A percentile compares a stretch with the other conserved stretches of the same genome.
Evolutionary conservation across 768 basidiomycete species (phyloP).

Genomic region (Leccinum aurantiacum): DNA sequence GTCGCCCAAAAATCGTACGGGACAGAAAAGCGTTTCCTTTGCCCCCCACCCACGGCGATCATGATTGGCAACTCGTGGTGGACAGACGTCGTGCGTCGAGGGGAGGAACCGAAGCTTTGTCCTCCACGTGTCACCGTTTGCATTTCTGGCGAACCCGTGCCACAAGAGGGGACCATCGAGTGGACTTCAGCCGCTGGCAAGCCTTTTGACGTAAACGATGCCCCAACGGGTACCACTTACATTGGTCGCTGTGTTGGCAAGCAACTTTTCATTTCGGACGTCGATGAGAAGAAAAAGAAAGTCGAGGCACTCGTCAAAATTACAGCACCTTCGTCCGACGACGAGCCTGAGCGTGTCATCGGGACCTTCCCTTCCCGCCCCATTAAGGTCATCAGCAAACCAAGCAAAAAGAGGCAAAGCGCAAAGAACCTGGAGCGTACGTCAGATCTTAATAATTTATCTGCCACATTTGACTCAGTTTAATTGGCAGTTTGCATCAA

Average conservation of each 20-base stretch:
- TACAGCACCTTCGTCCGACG: slow-evolving; percentile 74
- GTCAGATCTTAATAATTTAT: slow-evolving; percentile 34
- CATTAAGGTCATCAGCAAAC: slow-evolving; percentile 99
- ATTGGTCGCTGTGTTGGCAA: slow-evolving; percentile 93
- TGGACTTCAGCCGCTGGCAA: slow-evolving; percentile 88
- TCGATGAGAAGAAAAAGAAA: slow-evolving; percentile 93
- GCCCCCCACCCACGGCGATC: slow-evolving; percentile 90
- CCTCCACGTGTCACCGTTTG: slow-evolving; percentile 85
- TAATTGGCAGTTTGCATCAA: slow-evolving; percentile 77
- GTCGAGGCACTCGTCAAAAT: slow-evolving; percentile 92
- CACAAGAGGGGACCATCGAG: slow-evolving; percentile 81
- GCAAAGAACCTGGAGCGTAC: slow-evolving; percentile 90
- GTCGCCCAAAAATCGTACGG: slow-evolving; percentile 98
- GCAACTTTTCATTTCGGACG: slow-evolving; percentile 92
- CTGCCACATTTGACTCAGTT: slow-evolving; percentile 14
- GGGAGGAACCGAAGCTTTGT: slow-evolving; percentile 70
- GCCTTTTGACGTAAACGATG: slow-evolving; percentile 76
- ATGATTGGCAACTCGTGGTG: slow-evolving; percentile 96
- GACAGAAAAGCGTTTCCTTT: slow-evolving; percentile 93
- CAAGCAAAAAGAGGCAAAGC: slow-evolving; percentile 94
- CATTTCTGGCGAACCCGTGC: slow-evolving; percentile 86
- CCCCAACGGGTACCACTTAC: slow-evolving; percentile 81
- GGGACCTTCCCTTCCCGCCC: slow-evolving; percentile 89
- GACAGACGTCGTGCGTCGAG: slow-evolving; percentile 74
- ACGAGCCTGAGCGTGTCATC: slow-evolving; percentile 79